Evolutionary conservation across 1,284 basidiomycete species (phyloP).

Genomic region (Lignosus rhinocerotis): DNA sequence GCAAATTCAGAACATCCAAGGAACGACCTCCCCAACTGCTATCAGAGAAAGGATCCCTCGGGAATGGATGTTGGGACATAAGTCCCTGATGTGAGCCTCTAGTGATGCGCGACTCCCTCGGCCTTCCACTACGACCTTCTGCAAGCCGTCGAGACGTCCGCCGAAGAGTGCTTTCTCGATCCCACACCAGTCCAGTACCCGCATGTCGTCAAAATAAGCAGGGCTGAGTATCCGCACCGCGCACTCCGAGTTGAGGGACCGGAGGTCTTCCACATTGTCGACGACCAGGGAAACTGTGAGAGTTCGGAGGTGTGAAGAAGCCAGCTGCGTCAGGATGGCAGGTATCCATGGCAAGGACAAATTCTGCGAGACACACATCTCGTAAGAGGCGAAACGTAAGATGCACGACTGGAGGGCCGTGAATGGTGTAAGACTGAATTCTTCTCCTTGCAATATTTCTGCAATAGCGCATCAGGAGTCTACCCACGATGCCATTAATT

Average conservation of each 20-base stretch:
- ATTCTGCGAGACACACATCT: constrained; percentile 31
- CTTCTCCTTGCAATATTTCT: constrained; percentile 11
- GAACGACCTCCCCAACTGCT: not conserved
- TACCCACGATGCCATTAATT: not conserved
- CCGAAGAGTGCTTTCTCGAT: constrained; percentile 12
- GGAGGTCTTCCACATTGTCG: constrained; percentile 28
- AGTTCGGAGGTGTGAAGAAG: constrained; percentile 16
- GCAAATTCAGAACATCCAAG: not conserved
- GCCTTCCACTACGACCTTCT: constrained; percentile 21
- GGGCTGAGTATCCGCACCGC: constrained; percentile 24
- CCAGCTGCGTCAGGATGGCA: constrained; percentile 20
- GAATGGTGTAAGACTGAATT: constrained; percentile 17
- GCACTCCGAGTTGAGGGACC: constrained; percentile 29
- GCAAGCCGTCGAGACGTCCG: constrained; percentile 8
- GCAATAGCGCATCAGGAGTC: not conserved
- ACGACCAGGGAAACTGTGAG: constrained; percentile 23
- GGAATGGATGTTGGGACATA: constrained; percentile 8
- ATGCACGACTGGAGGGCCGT: constrained; percentile 17
- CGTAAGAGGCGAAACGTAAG: constrained; percentile 24
- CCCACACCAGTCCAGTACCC: constrained; percentile 25
- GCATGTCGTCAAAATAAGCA: constrained; percentile 27
- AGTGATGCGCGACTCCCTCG: constrained; percentile 4
- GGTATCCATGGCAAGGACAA: constrained; percentile 24
- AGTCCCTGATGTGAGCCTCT: constrained; percentile 6
- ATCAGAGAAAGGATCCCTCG: constrained; percentile 8